Evolutionary conservation across 139 green algal genomes (phyloP), one percentile per base, ranked within the genome.

Genomic region (Coccomyxa sp.): DNA sequence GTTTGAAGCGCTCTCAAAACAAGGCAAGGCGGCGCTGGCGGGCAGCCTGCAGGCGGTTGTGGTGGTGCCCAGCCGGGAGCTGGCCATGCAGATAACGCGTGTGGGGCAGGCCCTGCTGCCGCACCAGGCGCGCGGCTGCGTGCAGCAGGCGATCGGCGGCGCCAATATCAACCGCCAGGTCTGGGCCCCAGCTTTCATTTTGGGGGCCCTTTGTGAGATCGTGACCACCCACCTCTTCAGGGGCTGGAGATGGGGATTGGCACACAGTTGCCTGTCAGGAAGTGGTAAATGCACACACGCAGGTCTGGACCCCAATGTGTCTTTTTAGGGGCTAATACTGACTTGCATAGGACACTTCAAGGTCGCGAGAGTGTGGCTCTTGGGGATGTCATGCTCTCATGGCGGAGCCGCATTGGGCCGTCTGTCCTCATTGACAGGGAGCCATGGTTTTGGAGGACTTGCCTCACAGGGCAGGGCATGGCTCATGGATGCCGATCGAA

Each of bases 71-170:
- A 95, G 89, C 0, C 91, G 94, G 11, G 96, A 99, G 88, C 91
- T 99, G 68, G 95, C 94, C 30, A 99, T 99, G 93, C 96, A 99
- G 85, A 95, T 97, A 25, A 83, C 94, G 77, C 82, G 93, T 10
- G 91, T 95, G 15, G 94, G 93, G 0, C 88, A 92, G 78, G 76
- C 79, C 12, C 80, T 99, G 59, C 83, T 99, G n/a, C 83, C 83
- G 15, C 90, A 91, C 0, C 71, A 88, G 1, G 85, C 83, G 3
- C 85, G 85, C 31, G 81, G 63, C 0, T 88, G 91, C n/a, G 93
- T 99, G 87, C 93, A 97, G 93, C 97, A 99, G 91, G 87, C 83
- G 74, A 99, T 99, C 71, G 96, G 97, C 18, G 97, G 97, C 13
- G 97, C 97, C 51, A 99, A 97, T 83, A 84, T 88, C 21, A 77